A percentile compares a stretch with the other conserved stretches of the same genome.
Conservation (phyloP, 257 asterid genomes). For the Thymus quinquecostatus region DNA sequence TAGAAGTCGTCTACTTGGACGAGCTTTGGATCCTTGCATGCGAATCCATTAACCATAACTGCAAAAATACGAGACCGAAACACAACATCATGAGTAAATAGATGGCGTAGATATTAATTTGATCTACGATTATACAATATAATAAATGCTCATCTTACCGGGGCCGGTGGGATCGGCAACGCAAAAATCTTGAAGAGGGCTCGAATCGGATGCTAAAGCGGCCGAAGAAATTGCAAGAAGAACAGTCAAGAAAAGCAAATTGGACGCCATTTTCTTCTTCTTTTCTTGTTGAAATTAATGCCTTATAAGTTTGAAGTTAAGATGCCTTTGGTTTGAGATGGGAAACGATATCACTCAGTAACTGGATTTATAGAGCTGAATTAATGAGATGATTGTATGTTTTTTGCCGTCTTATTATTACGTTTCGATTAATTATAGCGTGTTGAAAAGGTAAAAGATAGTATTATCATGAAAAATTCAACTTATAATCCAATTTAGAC, state of each 20-base stretch:
- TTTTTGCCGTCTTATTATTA: no score
- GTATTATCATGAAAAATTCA: no score
- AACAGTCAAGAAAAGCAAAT: background rate
- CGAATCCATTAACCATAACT: constrained; percentile 42
- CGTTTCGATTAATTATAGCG: no score
- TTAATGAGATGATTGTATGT: no score
- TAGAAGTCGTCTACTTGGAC: constrained; percentile 42
- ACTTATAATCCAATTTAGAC: no score
- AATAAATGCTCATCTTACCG: constrained; percentile 23
- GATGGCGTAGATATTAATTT: background rate
- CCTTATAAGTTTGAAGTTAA: background rate
- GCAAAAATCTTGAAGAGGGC: constrained; percentile 62
- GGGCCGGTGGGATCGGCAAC: constrained; percentile 40
- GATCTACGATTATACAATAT: background rate
- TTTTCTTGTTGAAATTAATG: constrained; percentile 4
- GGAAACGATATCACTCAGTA: background rate
- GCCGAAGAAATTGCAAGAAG: constrained; percentile 21
- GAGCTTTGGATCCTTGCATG: constrained; percentile 46
- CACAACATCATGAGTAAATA: background rate
- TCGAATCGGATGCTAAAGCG: constrained; percentile 42
- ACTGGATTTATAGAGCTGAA: no score
- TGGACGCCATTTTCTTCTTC: constrained; percentile 6
- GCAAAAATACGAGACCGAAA: background rate
- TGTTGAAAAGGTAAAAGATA: no score
- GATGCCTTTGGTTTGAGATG: background rate